Evolutionary conservation across 129 eudicot species (phyloP), one percentile per base, ranked within the genome.

Genomic region (Solidago caesia): DNA sequence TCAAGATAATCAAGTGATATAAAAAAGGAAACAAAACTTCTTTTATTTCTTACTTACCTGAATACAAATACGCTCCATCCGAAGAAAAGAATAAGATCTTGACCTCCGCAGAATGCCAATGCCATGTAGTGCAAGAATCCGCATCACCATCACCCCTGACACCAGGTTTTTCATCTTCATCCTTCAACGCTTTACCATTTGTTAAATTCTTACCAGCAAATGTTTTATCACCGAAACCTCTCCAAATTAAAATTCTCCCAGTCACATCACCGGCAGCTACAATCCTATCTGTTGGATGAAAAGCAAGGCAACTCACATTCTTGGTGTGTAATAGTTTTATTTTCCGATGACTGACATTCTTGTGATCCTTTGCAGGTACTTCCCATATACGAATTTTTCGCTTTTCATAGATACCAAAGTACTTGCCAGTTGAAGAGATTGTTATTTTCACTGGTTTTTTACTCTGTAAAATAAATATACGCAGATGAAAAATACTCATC

Each of bases 31-130:
- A 44, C 14, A 33, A 62, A 62, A 62, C 15, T 15, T 15, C 41
- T 64, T 4, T 44, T 49, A 59, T 48, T 71, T n/a, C 26, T 43
- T 41, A 7, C 15, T 41, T 85, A 94, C 98, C 98, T 62, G 98
- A 88, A 85, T 86, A 94, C 74, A 94, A 52, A 88, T 94, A 90
- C 4, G 93, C 97, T 80, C 98, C 98, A 84, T 94, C 98, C 47
- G 96, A 86, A 77, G 98, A 94, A 66, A 94, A 94, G 72, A 79
- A 83, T 47, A 94, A 87, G 49, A 86, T 79, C 76, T 87, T 88
- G 64, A 94, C 96, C 88, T 94, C 88, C 46, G 92, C 79, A 71
- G 98, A 88, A 75, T 94, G 98, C 98, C 98, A 94, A 78, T 94
- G 98, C 93, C 89, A 90, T n/a, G 97, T 91, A 39, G 97, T 79